These are phyloP conservation scores for Fraxinus albicans DNA, from an alignment of 305 asterid genomes.

Conservation along the genomic window DNA sequence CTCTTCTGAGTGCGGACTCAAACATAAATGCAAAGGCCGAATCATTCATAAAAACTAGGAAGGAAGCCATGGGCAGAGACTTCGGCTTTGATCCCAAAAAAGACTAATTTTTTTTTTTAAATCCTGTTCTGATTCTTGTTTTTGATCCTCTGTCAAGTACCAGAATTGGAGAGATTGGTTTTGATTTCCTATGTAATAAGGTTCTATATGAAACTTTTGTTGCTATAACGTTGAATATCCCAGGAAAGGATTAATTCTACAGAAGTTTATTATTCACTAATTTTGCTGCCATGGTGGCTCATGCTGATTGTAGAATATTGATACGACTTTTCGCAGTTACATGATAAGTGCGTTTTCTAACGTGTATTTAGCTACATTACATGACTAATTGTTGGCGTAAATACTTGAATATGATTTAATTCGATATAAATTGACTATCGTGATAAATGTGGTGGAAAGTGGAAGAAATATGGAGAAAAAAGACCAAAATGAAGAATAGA, in stretches of 20 bases:
- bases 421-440: too few relatives aligned
- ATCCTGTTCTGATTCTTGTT: slow-evolving; percentile 13
- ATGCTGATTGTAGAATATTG: slow-evolving; percentile 2
- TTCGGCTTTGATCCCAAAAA: slow-evolving; percentile 1
- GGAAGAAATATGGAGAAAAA: too few relatives aligned
- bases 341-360: too few relatives aligned
- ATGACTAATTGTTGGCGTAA: too few relatives aligned
- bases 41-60: slow-evolving; percentile 49
- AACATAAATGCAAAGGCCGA: slow-evolving; percentile 58
- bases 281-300: not conserved
- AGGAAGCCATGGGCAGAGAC: slow-evolving; percentile 43
- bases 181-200: not conserved
- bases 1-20: slow-evolving; percentile 33
- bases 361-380: too few relatives aligned
- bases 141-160: slow-evolving; percentile 12
- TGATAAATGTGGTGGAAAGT: too few relatives aligned
- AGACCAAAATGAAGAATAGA: too few relatives aligned
- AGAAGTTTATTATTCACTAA: not conserved
- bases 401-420: too few relatives aligned
- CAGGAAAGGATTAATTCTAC: not conserved
- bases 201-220: not conserved
- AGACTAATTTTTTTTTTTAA: not conserved
- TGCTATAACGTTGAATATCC: not conserved
- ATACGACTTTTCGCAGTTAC: not conserved
- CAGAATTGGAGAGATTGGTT: not conserved